These are phyloP conservation scores for Magnusiomyces sp. DNA, from an alignment of 1,139 yeast species.

Conservation along the genomic window DNA sequence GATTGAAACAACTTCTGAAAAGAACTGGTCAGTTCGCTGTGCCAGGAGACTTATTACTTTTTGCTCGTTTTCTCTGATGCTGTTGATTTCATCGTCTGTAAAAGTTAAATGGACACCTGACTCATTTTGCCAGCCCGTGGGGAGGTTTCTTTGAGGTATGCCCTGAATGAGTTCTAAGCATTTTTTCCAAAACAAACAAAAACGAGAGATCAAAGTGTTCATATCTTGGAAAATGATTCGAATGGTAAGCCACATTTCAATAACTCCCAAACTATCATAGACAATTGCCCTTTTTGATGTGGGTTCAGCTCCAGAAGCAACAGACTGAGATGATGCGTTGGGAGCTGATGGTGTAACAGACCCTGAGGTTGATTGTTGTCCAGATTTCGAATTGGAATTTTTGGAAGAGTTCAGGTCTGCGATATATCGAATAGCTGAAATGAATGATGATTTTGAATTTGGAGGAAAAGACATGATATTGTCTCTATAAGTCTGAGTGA, in stretches of 20 bases:
- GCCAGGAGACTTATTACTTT: slow-evolving; percentile 23
- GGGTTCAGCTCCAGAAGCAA: slow-evolving; percentile 2
- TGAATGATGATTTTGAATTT: slow-evolving; percentile 19
- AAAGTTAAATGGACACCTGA: slow-evolving; percentile 29
- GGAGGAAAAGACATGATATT: slow-evolving; percentile 26
- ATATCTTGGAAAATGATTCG: slow-evolving; percentile 41
- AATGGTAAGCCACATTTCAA: slow-evolving; percentile 47
- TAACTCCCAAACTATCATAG: slow-evolving; percentile 41
- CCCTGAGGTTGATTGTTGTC: slow-evolving; percentile 1
- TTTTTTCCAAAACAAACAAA: slow-evolving; percentile 41
- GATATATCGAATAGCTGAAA: slow-evolving; percentile 16
- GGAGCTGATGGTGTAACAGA: slow-evolving; percentile 7
- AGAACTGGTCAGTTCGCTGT: slow-evolving; percentile 27
- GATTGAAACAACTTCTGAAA: slow-evolving; percentile 8
- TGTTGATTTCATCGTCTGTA: slow-evolving; percentile 23
- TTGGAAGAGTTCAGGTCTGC: slow-evolving; percentile 5
- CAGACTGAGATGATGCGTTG: background rate
- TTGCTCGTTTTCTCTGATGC: slow-evolving; percentile 24
- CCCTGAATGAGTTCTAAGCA: slow-evolving; percentile 41
- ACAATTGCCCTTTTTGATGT: slow-evolving; percentile 13
- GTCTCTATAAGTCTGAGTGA: slow-evolving; percentile 29
- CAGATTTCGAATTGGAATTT: background rate
- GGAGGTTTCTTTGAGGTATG: slow-evolving; percentile 35
- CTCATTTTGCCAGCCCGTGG: slow-evolving; percentile 39
- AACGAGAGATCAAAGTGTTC: slow-evolving; percentile 27